Evolutionary conservation across 768 basidiomycete genomes (phyloP), one percentile per base, ranked within the genome.

Genomic region (Pholiota microspora): DNA sequence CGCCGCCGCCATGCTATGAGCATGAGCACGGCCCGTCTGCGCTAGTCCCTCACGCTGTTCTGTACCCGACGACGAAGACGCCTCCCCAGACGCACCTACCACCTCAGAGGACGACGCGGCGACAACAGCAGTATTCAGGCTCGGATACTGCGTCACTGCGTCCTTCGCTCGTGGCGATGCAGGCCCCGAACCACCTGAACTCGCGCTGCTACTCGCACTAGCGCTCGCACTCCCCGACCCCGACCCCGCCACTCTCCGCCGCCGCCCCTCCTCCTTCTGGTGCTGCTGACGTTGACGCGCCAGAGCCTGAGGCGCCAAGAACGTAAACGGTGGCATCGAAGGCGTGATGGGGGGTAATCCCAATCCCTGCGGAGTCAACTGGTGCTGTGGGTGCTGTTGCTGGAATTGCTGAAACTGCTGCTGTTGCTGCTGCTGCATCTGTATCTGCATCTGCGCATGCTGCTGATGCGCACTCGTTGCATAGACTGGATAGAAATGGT

Each of bases 331-430:
- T 1, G 96, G 96, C 95, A 98, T 98, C 56, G 89, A 90, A 0
- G 95, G 94, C n/a, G 95, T 97, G 64, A 97, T 93, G 1, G 92
- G 89, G 12, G 91, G 90, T n/a, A 94, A 73, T 0, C 90, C 89
- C 58, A 94, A 73, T 0, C 90, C 89, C 58, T 86, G 82, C n/a
- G 88, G 87, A 8, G 88, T 91, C 58, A 52, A 54, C 64, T 56
- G 49, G 7, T 38, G 21, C 25, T 29, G 62, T 36, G 38, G 55
- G 35, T 57, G 56, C 46, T 59, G 55, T 31, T 31, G 29, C 12
- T 31, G 29, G 12, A 6, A 6, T 31, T 49, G 45, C 28, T 51
- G 48, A 10, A 55, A 38, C 36, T 16, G 53, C 45, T 54, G 53
- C 24, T 54, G 53, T 5, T 54, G 57, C 4, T 53, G 23, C 18